Base-by-base conservation (phyloP, 2,329 filamentous ascomycete genomes). In the Ceratocystis cacaofunesta region DNA sequence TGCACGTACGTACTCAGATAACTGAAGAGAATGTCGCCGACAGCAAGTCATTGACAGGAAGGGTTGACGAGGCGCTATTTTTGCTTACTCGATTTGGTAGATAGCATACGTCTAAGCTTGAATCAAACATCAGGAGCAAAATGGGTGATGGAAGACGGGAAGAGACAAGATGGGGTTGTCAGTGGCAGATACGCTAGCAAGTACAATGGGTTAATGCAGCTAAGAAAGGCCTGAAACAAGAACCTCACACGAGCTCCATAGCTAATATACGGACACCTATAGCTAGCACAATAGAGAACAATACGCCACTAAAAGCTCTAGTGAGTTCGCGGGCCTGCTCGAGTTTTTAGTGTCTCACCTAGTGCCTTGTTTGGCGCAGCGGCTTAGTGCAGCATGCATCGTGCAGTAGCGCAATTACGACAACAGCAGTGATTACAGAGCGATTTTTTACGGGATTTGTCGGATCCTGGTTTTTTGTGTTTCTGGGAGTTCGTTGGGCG, bases 171-270 rank as follows among this genome's bases (percentile, higher is more conserved):
- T 22, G 36, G 7, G n/a, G 6, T 15, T 25, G 50, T 52, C 10
- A n/a, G n/a, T 25, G 48, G 48, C 15, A n/a, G 22, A n/a, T 8
- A n/a, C 48, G 25, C 50, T 55, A 50, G 48, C 15, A 50, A 8
- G 36, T 12, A 19, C n/a, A 19, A 50, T 50, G 48, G n/a, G 19
- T 48, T 7, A n/a, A 22, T 22, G 19, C 46, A n/a, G 19, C 48
- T 25, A n/a, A 12, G 52, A 57, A n/a, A 28, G 52, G 52, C 52
- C 52, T 57, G 52, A 57, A 57, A 57, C 52, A 57, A 32, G n/a
- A 30, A 57, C 25, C 52, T 7, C 17, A 28, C 22, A 57, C 22
- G 46, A 22, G 46, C 15, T 50, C 46, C 10, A 50, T 50, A 10
- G 46, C 22, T 50, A 22, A n/a, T 19, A 3, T 50, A 12, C 6